Evolutionary conservation across 2,329 filamentous ascomycete genomes (phyloP), one percentile per base, ranked within the genome.

Genomic region (Neurospora crassa): DNA sequence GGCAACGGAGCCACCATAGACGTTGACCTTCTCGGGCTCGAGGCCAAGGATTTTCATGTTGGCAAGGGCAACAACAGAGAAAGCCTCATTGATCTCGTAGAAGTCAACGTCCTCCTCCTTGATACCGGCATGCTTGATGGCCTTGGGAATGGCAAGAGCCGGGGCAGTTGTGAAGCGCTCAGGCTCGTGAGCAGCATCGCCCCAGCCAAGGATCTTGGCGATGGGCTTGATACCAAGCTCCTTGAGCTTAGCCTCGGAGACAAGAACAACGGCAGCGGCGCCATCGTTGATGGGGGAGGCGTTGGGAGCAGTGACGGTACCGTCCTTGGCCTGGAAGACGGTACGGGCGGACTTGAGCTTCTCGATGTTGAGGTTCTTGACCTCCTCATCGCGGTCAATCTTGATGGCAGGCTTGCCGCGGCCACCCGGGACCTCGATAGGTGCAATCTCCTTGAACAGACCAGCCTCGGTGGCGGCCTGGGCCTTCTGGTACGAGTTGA

Each of bases 21-120:
- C 85, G 84, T 99, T 99, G 80, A 99, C 94, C 84, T 94, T 96
- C 72, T 94, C 92, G 75, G 92, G 87, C 74, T 86, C 85, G 71
- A 99, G 84, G 73, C 86, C 87, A 53, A 99, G 89, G 70, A 98
- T 82, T 88, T 99, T 97, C 84, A 97, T 90, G 86, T 99, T 99
- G 76, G 96, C 94, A 69, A 99, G 88, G 47, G 96, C 93, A 74
- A 99, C 96, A 68, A 97, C 96, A 74, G 92, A 96, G 86, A 99
- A 99, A 59, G 96, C 96, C 86, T 99, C 96, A 86, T 99, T 99
- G 87, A 99, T 97, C 87, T 99, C 96, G 82, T 96, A 99, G 77
- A 90, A 96, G 79, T 98, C 95, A 72, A 99, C 87, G 72, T 92
- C 87, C 74, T 91, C 89, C 76, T 90, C 87, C 71, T 89, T 88